phyloP scores from a whole-genome alignment of 1,284 basidiomycete species.

The Cutaneotrichosporon cavernicola region DNA sequence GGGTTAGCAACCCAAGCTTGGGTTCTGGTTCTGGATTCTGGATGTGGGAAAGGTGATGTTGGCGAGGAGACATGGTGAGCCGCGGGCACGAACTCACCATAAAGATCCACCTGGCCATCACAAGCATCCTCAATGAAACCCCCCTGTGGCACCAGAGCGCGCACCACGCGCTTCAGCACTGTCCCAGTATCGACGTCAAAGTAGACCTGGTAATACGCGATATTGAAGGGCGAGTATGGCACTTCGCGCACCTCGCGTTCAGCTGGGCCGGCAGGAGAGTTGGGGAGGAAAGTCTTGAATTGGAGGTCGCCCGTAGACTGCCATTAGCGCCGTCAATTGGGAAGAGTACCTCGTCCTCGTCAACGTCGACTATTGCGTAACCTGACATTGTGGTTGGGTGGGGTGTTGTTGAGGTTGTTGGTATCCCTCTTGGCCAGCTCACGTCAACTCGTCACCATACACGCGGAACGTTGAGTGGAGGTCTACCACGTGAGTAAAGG shows the following conservation, averaged over 20 bases:
- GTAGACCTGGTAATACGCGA: constrained; percentile 55
- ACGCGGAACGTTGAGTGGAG: too few species aligned
- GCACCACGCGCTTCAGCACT: constrained; percentile 52
- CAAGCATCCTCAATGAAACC: constrained; percentile 55
- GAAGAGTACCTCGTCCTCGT: constrained; percentile 43
- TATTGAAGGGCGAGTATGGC: constrained; percentile 51
- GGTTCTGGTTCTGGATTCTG: too few species aligned
- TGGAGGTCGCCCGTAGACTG: constrained; percentile 36
- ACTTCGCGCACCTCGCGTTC: constrained; percentile 23
- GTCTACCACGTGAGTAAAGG: too few species aligned
- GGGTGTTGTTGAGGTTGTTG: background rate
- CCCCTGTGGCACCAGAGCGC: constrained; percentile 54
- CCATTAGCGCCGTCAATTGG: background rate
- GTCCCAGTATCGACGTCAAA: constrained; percentile 56
- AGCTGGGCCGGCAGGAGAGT: constrained; percentile 14
- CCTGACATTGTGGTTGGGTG: constrained; percentile 24
- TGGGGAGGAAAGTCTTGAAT: constrained; percentile 48
- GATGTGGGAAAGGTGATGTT: too few species aligned
- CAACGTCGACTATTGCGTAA: constrained; percentile 52
- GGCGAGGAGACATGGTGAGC: background rate
- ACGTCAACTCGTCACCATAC: background rate
- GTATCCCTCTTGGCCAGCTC: too few species aligned
- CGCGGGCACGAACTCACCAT: constrained; percentile 82
- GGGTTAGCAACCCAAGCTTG: constrained; percentile 3
- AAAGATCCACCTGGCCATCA: constrained; percentile 56